Base-by-base conservation (phyloP, 176 grass and related monocot species). In the Cenchrus americanus region DNA sequence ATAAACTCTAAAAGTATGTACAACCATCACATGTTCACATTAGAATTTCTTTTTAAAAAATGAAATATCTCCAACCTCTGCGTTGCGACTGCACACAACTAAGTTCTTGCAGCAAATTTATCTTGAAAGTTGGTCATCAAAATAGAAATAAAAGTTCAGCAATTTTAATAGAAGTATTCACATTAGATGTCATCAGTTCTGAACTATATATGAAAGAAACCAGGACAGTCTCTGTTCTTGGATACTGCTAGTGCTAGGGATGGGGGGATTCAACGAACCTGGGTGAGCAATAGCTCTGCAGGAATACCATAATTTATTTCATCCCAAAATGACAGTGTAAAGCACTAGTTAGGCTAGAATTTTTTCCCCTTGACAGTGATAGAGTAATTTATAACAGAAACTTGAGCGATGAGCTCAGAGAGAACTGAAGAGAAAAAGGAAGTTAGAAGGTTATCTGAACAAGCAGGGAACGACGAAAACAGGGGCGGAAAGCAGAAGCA, bases 401-500 rank as follows among this genome's bases (percentile, higher is more conserved):
- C 14, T 5, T 1, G 55, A 48, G 27, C 80, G 34, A 27, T 70
- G 37, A 14, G 7, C 50, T 43, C 32, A 43, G 65, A 58, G 66
- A 81, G 66, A 81, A 58, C n/a, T 46, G 32, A 57, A 42, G 41
- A 40, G 49, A 24, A 69, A 26, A 42, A 13, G 41, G 23, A 55
- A 66, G 7, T 5, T 52, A 73, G 5, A 53, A 1, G 66, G 11
- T 58, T 81, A 43, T 42, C 79, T 70, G 50, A 19, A 70, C 22
- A 81, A 22, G 21, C 53, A 70, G 65, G 70, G 64, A 69, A 57
- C n/a, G 65, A 81, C 65, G 26, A 46, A 59, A 80, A 37, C 9
- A 14, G 79, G 42, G 54, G 54, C 32, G 34, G n/a, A 81, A 81
- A 81, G 65, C 51, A 58, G 65, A 81, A 81, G 65, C 34, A 58